A percentile compares a stretch with the other conserved stretches of the same genome.
These are phyloP conservation scores for Aspergillus baeticus DNA, from an alignment of 495 filamentous ascomycete genomes.

Conservation along the genomic window DNA sequence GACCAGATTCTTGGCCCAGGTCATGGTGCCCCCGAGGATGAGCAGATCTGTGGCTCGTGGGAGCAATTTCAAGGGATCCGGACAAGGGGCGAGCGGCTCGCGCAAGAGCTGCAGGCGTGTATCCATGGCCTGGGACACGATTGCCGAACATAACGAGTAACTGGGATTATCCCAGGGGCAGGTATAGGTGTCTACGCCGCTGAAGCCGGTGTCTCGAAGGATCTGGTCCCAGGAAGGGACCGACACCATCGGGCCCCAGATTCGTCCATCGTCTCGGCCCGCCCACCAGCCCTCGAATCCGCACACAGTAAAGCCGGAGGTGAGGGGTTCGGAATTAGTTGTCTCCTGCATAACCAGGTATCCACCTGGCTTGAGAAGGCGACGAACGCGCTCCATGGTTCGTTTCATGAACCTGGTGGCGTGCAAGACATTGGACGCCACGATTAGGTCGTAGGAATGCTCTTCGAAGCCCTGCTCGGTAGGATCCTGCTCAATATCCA, in stretches of 20 bases:
- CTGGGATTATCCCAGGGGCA: no score
- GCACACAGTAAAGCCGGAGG: not conserved
- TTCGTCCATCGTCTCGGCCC: not conserved
- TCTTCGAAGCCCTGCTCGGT: constrained; percentile 45
- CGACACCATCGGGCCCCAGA: not conserved
- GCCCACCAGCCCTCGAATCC: constrained; percentile 8
- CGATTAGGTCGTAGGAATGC: constrained; percentile 46
- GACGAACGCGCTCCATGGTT: constrained; percentile 45
- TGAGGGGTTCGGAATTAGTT: not conserved
- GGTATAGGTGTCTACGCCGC: not conserved
- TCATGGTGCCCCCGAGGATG: not conserved
- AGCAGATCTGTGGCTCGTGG: not conserved
- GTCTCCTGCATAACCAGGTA: not conserved
- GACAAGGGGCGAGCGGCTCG: not conserved
- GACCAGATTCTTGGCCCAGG: no score
- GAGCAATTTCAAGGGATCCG: no score
- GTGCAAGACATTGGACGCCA: constrained; percentile 55
- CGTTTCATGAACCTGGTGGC: constrained; percentile 45
- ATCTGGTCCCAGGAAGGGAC: constrained; percentile 2
- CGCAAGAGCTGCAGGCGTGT: not conserved
- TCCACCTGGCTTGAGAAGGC: constrained; percentile 29
- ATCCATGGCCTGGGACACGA: constrained; percentile 12
- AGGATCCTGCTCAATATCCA: constrained; percentile 49
- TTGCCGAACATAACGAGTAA: no score
- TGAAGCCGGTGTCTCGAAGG: constrained; percentile 2